A percentile compares a stretch with the other conserved stretches of the same genome.
These are phyloP conservation scores for Houttuynia cordata DNA, from an alignment of 164 flowering plant species.

Conservation along the genomic window DNA sequence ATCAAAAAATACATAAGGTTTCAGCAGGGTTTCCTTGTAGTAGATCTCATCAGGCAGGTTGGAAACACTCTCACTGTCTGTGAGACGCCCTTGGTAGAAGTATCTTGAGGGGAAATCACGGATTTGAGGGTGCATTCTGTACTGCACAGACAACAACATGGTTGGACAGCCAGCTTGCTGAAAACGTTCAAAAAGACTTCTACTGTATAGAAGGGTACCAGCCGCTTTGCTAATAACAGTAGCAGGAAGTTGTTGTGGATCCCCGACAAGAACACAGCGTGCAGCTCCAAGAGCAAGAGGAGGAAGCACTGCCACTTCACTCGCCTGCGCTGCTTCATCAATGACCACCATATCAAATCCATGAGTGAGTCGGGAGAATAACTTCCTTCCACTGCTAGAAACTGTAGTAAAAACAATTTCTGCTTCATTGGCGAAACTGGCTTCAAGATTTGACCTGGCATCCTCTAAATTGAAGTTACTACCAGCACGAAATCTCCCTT, in stretches of 20 bases:
- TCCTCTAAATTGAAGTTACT: conserved; percentile 66
- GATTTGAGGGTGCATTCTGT: conserved; percentile 97
- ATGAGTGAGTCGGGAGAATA: conserved; percentile 86
- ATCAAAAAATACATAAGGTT: conserved; percentile 81
- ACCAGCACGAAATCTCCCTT: conserved; percentile 60
- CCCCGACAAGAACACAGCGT: conserved; percentile 96
- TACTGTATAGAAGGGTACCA: conserved; percentile 78
- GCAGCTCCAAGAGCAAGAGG: conserved; percentile 93
- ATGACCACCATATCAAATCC: conserved; percentile 99
- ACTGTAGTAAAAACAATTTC: conserved; percentile 96
- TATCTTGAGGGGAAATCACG: conserved; percentile 92
- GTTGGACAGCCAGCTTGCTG: conserved; percentile 96
- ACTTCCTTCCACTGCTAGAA: conserved; percentile 88
- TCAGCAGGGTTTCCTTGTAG: conserved; percentile 64
- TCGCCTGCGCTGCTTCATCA: conserved; percentile 98
- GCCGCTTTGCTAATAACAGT: conserved; percentile 98
- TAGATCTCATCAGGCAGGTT: conserved; percentile 69
- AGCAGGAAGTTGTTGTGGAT: conserved; percentile 99
- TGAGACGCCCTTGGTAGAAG: conserved; percentile 91
- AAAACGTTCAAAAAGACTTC: conserved; percentile 94
- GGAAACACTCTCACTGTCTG: conserved; percentile 75
- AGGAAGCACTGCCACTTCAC: conserved; percentile 88
- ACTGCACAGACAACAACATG: conserved; percentile 84
- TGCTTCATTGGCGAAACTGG: conserved; percentile 97
- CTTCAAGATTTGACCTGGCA: conserved; percentile 87